A percentile compares a stretch with the other conserved stretches of the same genome.
Conservation (phyloP, 352 stramenopile species). For the Pythium sukuiense region DNA sequence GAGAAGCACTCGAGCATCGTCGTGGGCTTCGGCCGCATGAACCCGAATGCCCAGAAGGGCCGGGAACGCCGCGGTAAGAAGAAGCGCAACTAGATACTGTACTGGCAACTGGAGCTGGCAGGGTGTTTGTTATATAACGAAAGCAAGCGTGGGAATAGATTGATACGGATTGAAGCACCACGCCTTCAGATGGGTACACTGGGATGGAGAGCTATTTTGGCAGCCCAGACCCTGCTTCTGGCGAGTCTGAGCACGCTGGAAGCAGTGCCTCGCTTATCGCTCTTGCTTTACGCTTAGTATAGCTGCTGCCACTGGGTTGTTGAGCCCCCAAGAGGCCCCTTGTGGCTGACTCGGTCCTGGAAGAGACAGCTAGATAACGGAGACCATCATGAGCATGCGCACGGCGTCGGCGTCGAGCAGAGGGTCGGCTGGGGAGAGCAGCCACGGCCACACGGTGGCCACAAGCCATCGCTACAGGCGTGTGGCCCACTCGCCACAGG, state of each 20-base stretch:
- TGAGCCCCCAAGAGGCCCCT: not conserved
- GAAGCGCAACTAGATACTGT: constrained; percentile 80
- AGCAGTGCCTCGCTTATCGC: not conserved
- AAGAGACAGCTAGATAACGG: constrained; percentile 5
- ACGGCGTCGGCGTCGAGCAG: constrained; percentile 30
- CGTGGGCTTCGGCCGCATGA: constrained; percentile 94
- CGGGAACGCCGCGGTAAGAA: constrained; percentile 97
- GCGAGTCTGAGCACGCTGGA: not conserved
- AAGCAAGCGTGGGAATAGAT: constrained; percentile 8
- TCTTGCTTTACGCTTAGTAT: constrained; percentile 1
- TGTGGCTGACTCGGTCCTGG: not conserved
- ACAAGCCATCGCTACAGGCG: constrained; percentile 58
- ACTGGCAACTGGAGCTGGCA: not conserved
- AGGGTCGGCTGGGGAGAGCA: constrained; percentile 11
- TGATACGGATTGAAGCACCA: not conserved
- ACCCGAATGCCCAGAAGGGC: constrained; percentile 96
- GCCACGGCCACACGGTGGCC: not conserved
- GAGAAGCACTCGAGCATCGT: constrained; percentile 89
- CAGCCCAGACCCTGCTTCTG: not conserved
- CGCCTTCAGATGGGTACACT: not conserved
- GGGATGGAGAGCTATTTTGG: not conserved
- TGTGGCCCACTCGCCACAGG: constrained; percentile 53
- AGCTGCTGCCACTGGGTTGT: not conserved
- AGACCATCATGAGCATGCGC: constrained; percentile 25
- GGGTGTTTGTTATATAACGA: constrained; percentile 8